phyloP scores from a whole-genome alignment of 1,284 basidiomycete species.

The Takashimella koratensis region DNA sequence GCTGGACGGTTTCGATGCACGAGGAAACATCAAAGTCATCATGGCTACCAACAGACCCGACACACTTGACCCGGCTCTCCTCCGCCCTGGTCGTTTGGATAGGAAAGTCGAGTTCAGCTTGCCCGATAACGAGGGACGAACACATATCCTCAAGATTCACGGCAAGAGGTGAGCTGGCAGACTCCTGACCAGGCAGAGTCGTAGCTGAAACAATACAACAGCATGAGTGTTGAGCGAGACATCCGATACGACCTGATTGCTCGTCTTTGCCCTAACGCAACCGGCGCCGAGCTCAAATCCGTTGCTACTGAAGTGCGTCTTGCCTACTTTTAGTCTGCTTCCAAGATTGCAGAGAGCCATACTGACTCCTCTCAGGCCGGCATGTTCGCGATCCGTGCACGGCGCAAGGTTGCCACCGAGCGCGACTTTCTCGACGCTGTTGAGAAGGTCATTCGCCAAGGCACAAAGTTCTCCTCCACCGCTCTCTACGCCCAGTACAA shows the following conservation, averaged over 20 bases:
- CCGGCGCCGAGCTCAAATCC: conserved; percentile 92
- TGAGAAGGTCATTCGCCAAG: conserved; percentile 96
- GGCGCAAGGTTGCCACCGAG: conserved; percentile 95
- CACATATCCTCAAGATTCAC: conserved; percentile 95
- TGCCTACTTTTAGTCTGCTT: background rate
- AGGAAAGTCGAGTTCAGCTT: conserved; percentile 92
- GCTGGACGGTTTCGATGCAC: conserved; percentile 94
- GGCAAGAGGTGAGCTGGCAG: conserved; percentile 69
- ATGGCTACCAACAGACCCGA: conserved; percentile 99
- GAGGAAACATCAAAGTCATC: conserved; percentile 98
- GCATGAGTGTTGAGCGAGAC: conserved; percentile 96
- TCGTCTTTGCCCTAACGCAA: conserved; percentile 94
- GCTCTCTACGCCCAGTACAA: conserved; percentile 53
- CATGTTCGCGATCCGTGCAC: conserved; percentile 97
- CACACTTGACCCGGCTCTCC: conserved; percentile 92
- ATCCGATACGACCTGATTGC: conserved; percentile 98
- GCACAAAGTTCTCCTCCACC: conserved; percentile 92
- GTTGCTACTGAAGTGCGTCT: conserved; percentile 84
- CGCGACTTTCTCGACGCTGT: conserved; percentile 97
- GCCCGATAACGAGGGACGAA: conserved; percentile 93
- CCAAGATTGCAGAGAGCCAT: background rate
- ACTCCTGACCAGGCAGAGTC: conserved; percentile 39
- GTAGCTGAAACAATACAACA: conserved; percentile 36
- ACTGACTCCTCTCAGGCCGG: conserved; percentile 62
- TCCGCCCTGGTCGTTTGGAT: conserved; percentile 94